Conservation (phyloP, 2,329 filamentous ascomycete species). For the Talaromyces sp. region DNA sequence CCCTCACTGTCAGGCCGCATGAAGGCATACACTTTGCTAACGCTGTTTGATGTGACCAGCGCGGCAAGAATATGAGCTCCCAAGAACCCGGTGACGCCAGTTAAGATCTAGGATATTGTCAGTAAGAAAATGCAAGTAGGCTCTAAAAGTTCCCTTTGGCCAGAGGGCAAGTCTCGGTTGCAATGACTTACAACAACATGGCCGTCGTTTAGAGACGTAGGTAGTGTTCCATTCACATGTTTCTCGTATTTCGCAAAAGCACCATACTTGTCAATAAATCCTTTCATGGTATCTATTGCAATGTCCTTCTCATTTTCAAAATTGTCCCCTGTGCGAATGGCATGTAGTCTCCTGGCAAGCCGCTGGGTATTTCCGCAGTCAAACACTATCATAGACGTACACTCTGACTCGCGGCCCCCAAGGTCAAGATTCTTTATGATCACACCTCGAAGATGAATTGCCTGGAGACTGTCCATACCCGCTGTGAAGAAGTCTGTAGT, state of each 20-base stretch:
- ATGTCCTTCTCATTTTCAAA: slow-evolving; percentile 17
- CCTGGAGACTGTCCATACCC: slow-evolving; percentile 46
- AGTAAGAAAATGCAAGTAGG: background rate
- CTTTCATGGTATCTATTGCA: slow-evolving; percentile 33
- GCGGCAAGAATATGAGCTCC: slow-evolving; percentile 39
- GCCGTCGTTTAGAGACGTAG: slow-evolving; percentile 18
- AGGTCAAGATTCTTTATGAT: slow-evolving; percentile 41
- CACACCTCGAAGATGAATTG: slow-evolving; percentile 41
- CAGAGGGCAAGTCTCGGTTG: background rate
- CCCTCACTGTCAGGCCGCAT: slow-evolving; percentile 23
- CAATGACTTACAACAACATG: slow-evolving; percentile 23
- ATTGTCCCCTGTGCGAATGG: slow-evolving; percentile 24
- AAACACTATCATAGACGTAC: slow-evolving; percentile 30
- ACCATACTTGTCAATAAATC: slow-evolving; percentile 45
- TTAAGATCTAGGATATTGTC: slow-evolving; percentile 27
- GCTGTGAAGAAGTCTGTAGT: slow-evolving; percentile 42
- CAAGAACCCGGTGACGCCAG: slow-evolving; percentile 43
- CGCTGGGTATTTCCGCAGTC: slow-evolving; percentile 36
- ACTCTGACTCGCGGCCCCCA: slow-evolving; percentile 30
- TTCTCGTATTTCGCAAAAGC: slow-evolving; percentile 29
- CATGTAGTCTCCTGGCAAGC: slow-evolving; percentile 32
- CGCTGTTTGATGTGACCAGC: slow-evolving; percentile 32
- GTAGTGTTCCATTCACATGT: slow-evolving; percentile 17
- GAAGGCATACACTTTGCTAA: slow-evolving; percentile 36
- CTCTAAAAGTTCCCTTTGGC: background rate